Evolutionary conservation across 2,329 filamentous ascomycete species (phyloP).

Genomic region (Thyridium curvatum): DNA sequence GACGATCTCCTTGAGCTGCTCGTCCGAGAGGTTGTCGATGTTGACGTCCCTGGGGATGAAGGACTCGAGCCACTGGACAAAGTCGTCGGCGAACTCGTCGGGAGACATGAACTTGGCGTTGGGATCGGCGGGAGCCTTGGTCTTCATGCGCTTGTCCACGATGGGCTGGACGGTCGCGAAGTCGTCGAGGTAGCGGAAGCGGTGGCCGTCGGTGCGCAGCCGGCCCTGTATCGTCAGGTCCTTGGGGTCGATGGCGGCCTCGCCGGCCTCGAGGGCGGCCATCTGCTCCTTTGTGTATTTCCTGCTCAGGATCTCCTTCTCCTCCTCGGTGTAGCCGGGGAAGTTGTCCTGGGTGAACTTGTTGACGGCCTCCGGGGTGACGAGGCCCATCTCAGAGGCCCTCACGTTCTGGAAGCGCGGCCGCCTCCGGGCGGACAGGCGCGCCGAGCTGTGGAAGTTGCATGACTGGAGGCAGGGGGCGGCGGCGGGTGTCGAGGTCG

Average conservation of each 20-base stretch:
- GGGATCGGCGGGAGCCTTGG: constrained; percentile 44
- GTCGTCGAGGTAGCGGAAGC: constrained; percentile 74
- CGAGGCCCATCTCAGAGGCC: constrained; percentile 44
- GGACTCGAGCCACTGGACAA: constrained; percentile 39
- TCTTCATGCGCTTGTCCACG: constrained; percentile 62
- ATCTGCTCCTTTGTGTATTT: constrained; percentile 79
- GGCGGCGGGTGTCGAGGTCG: constrained; percentile 14
- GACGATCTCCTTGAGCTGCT: constrained; percentile 18
- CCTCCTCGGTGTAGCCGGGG: constrained; percentile 59
- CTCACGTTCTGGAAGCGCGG: constrained; percentile 47
- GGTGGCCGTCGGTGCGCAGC: constrained; percentile 65
- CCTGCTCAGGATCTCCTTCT: constrained; percentile 54
- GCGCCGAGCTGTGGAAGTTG: constrained; percentile 46
- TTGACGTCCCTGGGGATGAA: constrained; percentile 19
- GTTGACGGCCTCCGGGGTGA: constrained; percentile 34
- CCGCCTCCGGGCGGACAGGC: constrained; percentile 36
- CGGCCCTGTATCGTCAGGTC: constrained; percentile 71
- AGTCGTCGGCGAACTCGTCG: constrained; percentile 55
- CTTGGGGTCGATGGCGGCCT: constrained; percentile 65
- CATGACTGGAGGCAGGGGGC: constrained; percentile 27
- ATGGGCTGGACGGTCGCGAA: constrained; percentile 71
- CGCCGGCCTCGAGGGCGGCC: constrained; percentile 73
- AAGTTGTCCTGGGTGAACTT: constrained; percentile 42
- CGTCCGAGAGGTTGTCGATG: constrained; percentile 13
- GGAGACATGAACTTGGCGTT: constrained; percentile 54